These are phyloP conservation scores for Clitocybe nebularis DNA, from an alignment of 1,284 basidiomycete species.

Conservation along the genomic window DNA sequence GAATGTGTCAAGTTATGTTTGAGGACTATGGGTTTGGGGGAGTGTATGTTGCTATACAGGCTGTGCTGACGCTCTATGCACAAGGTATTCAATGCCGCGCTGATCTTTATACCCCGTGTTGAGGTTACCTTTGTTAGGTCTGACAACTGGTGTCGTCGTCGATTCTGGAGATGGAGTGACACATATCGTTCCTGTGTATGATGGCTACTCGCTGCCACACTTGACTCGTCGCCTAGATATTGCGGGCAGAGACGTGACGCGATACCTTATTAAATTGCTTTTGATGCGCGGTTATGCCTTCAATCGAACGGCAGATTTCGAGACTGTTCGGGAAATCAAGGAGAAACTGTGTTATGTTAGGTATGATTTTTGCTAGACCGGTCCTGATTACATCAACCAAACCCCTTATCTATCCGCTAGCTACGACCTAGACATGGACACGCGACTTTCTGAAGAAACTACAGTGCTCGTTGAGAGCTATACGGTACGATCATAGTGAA, in stretches of 20 bases:
- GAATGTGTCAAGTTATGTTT: slow-evolving; percentile 99
- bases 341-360: slow-evolving; percentile 98
- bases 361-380: too few species aligned
- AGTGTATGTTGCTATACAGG: slow-evolving; percentile 98
- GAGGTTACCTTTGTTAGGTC: slow-evolving; percentile 72
- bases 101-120: too few species aligned
- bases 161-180: slow-evolving; percentile 99
- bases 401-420: too few species aligned
- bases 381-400: too few species aligned
- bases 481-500: slow-evolving; percentile 54
- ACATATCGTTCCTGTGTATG: slow-evolving; percentile 98
- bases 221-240: slow-evolving; percentile 94
- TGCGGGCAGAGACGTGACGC: slow-evolving; percentile 95
- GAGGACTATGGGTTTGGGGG: slow-evolving; percentile 97
- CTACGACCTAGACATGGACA: slow-evolving; percentile 95
- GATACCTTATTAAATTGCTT: slow-evolving; percentile 97
- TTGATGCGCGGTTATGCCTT: slow-evolving; percentile 99
- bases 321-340: slow-evolving; percentile 98
- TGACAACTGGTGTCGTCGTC: slow-evolving; percentile 97
- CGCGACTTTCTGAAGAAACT: slow-evolving; percentile 92
- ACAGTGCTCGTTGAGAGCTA: slow-evolving; percentile 96
- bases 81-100: slow-evolving; percentile 78
- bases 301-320: slow-evolving; percentile 98
- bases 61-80: slow-evolving; percentile 95
- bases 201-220: slow-evolving; percentile 94